Base-by-base conservation (phyloP, 73 alveolate genomes). In the Paramecium primaurelia region DNA sequence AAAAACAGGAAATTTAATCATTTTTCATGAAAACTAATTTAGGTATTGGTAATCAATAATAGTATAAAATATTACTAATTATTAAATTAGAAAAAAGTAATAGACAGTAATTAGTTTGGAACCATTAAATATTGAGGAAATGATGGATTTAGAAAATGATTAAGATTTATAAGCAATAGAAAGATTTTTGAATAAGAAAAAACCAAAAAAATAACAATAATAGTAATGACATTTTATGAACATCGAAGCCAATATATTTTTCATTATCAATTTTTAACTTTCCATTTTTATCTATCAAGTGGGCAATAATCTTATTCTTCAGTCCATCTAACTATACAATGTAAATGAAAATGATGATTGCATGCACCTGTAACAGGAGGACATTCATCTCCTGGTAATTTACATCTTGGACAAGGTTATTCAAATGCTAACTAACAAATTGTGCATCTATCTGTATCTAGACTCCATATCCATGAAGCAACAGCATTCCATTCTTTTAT, bases 331-430 rank as follows among this genome's bases (percentile, higher is more conserved):
- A 93, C 92, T 42, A 96, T 96, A 77, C 99, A 96, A 75, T 96
- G 99, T 51, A 96, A 89, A 94, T 96, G 99, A 75, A 92, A 96
- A 88, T 95, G 92, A 88, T 96, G 99, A 28, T 96, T 95, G 90
- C 99, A 96, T 85, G 92, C 97, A 11, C 97, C 96, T 54, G 95
- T 97, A 5, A 96, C 96, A 10, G 99, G 99, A 30, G 96, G 96
- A 42, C 99, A 96, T 49, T 96, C 99, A 87, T 96, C 99, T 3
- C 99, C 99, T 32, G 99, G 99, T 60, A 93, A 92, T 92, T 96
- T 96, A 58, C 99, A 96, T 73, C 89, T 92, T 12, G 99, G 99
- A 73, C 99, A 96, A 11, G 99, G 98, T 38, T 96, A 92, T 88
- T 96, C 99, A 92, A 94, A 96, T 12, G 98, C 95, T 80, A 88